Percentiles rank a stretch among this genome's conserved stretches.
Conservation (phyloP, 1,139 yeast species). For the Arxiozyma slooffiae region DNA sequence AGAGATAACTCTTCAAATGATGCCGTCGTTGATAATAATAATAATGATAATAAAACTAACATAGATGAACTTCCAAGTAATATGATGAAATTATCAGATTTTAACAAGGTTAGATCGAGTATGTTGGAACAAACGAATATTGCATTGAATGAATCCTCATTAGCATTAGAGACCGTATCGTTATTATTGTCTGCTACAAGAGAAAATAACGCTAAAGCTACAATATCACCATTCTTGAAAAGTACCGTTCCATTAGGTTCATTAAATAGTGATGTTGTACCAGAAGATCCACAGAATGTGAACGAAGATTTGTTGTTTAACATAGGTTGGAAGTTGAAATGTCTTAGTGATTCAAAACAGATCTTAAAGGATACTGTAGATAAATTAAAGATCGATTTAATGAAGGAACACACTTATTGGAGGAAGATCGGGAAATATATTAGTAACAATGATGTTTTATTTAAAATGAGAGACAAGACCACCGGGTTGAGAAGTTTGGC, state of each 20-base stretch:
- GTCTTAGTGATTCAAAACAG: slow-evolving; percentile 48
- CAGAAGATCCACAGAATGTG: slow-evolving; percentile 10
- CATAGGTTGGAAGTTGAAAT: slow-evolving; percentile 72
- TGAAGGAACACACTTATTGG: slow-evolving; percentile 70
- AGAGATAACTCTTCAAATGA: neutral
- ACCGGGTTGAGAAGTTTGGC: slow-evolving; percentile 49
- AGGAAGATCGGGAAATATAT: slow-evolving; percentile 36
- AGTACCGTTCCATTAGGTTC: slow-evolving; percentile 76
- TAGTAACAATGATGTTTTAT: slow-evolving; percentile 59
- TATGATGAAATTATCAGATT: neutral
- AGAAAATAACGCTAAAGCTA: slow-evolving; percentile 75
- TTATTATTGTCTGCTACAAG: slow-evolving; percentile 69
- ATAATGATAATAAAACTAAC: no score
- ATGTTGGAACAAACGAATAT: slow-evolving; percentile 46
- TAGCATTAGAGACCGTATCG: slow-evolving; percentile 80
- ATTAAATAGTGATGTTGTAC: slow-evolving; percentile 54
- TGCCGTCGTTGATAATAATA: neutral
- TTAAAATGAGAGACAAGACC: slow-evolving; percentile 50
- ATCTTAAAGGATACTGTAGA: slow-evolving; percentile 44
- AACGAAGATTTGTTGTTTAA: slow-evolving; percentile 5
- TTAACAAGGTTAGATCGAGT: slow-evolving; percentile 41
- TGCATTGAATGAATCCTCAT: slow-evolving; percentile 82
- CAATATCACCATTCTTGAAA: slow-evolving; percentile 81
- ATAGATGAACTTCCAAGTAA: neutral
- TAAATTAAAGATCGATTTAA: slow-evolving; percentile 45